Evolutionary conservation across 495 filamentous ascomycete species (phyloP), one percentile per base, ranked within the genome.

Genomic region (Penicillium paxilli): DNA sequence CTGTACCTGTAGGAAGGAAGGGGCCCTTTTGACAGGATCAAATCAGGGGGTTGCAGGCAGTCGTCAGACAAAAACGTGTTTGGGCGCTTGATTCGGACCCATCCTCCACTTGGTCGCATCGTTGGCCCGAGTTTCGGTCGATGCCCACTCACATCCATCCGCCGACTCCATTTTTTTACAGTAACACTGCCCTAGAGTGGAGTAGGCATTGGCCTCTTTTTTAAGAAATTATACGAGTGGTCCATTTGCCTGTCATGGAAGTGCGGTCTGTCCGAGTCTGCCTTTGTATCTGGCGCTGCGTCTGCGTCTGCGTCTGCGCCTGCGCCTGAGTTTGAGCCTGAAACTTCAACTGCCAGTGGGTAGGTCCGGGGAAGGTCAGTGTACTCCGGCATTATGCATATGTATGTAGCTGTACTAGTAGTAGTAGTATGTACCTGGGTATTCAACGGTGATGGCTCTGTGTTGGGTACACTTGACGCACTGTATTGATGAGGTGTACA

Each of bases 51-150:
- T 20, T n/a, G n/a, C n/a, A 10, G 28, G 49, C 44, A 37, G 52
- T 55, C 52, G 57, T 60, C 57, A 60, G 49, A 56, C 45, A 52
- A 52, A 32, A 59, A 55, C 57, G 57, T 56, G 57, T 55, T 35
- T 52, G 44, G 52, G 57, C 58, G 52, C 52, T 60, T 55, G 42
- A 47, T 41, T 2, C 14, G 25, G 54, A 24, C 46, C 59, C 54
- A 57, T 54, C 20, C 16, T 41, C 40, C 50, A 51, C 37, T 52
- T 51, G 23, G 19, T 41, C 25, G n/a, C 45, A 26, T 42, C 21
- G 35, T 22, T 54, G 26, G 52, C 19, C 50, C 51, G 23, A 57
- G 51, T 58, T 62, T 62, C 59, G 49, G 54, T 54, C 49, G 24
- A 30, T 51, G 41, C 30, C 54, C 54, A 56, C 42, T 51, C 28